Base-by-base conservation (phyloP, 2,329 filamentous ascomycete species). In the Fusarium tricinctum region DNA sequence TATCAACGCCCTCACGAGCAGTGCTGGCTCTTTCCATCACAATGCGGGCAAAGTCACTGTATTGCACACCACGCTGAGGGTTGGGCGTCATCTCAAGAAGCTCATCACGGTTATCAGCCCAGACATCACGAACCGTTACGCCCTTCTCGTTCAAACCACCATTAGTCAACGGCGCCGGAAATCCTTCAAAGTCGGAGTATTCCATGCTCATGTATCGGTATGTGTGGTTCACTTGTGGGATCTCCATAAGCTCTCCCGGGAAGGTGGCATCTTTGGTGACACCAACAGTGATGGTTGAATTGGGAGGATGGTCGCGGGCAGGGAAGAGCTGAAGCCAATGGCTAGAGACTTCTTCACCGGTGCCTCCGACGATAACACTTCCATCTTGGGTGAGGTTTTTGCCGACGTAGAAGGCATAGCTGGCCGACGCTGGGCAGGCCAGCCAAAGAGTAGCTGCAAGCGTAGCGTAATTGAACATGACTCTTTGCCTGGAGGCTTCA, bases 381-480 rank as follows among this genome's bases (percentile, higher is more conserved):
- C 80, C 80, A 62, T 80, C 78, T 15, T 76, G 72, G 0, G 82
- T 83, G 62, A 84, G 78, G 39, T 78, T 75, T 61, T 82, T 82
- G 61, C 82, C 82, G 19, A 84, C 80, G 52, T 83, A 84, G 71
- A 83, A 83, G 15, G 80, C 81, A 70, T 83, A 83, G 73, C 82
- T 83, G 15, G 70, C 70, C 15, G 59, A 48, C 5, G 50, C 66
- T 0, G 71, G 71, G 8, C 52, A 58, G 4, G 42, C 70, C 22
- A 73, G 44, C 56, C 54, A 69, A 10, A 67, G 50, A 14, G 58
- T 46, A 38, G 44, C 48, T 42, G 33, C 66, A 6, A 69, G 28
- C 1, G 43, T 47, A 57, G 57, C n/a, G 35, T 53, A 68, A 0
- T 20, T 44, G 5, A 70, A 3, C 67, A 70, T 69, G 32, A 14